phyloP scores from a whole-genome alignment of 768 basidiomycete genomes.

The Boletus patriciae region DNA sequence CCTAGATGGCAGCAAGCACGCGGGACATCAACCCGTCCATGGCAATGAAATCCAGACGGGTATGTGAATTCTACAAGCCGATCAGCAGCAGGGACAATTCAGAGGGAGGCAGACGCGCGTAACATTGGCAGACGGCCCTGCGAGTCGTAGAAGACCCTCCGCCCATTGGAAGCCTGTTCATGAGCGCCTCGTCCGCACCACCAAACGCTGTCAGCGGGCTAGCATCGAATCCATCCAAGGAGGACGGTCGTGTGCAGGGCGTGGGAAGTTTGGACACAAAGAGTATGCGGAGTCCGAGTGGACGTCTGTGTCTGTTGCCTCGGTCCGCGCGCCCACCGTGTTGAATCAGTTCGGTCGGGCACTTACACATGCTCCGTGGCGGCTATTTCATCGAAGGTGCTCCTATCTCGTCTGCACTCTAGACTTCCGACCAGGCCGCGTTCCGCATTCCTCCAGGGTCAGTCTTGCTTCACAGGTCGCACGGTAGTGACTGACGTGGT shows the following conservation, averaged over 20 bases:
- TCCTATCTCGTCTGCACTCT: slow-evolving; percentile 22
- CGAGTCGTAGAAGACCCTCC: slow-evolving; percentile 94
- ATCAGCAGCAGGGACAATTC: not conserved
- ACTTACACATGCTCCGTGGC: slow-evolving; percentile 19
- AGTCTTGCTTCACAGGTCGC: slow-evolving; percentile 20
- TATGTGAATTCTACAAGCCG: slow-evolving; percentile 43
- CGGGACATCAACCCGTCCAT: slow-evolving; percentile 90
- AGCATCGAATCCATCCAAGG: slow-evolving; percentile 88
- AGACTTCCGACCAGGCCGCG: slow-evolving; percentile 35
- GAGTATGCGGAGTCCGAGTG: no score
- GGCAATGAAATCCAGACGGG: slow-evolving; percentile 78
- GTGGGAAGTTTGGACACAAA: no score
- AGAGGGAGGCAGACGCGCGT: slow-evolving; percentile 46
- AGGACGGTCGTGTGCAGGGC: no score
- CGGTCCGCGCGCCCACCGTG: no score
- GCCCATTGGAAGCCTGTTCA: no score
- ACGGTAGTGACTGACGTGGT: slow-evolving; percentile 13
- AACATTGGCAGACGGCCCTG: slow-evolving; percentile 78
- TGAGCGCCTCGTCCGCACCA: no score
- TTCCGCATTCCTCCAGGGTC: slow-evolving; percentile 40
- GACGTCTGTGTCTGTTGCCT: no score
- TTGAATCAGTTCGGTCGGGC: no score
- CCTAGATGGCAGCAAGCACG: slow-evolving; percentile 60
- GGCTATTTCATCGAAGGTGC: slow-evolving; percentile 13
- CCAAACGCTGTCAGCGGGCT: slow-evolving; percentile 87